Evolutionary conservation across 2,329 filamentous ascomycete species (phyloP), one percentile per base, ranked within the genome.

Genomic region (Microascus cirrosus): DNA sequence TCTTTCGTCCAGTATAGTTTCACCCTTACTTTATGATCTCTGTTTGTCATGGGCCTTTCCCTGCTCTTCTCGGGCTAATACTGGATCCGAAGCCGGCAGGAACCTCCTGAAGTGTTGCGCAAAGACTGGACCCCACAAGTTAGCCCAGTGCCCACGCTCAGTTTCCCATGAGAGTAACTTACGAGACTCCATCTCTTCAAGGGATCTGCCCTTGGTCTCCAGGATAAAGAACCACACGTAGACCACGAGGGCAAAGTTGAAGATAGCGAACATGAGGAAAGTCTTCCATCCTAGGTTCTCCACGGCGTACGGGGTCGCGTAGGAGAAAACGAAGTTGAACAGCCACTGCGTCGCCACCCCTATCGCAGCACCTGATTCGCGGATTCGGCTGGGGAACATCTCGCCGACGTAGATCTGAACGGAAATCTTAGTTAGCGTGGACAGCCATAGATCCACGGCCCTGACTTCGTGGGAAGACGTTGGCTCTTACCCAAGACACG

Each of bases 341-440:
- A 77, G 66, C 77, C 77, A 81, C 62, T 80, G 76, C 0, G 74
- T 75, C 1, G 74, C 69, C 6, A 76, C 77, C 11, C 74, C 76
- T 35, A 77, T 69, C n/a, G 76, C 74, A 34, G 78, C 73, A 10
- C 76, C 77, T 3, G 73, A 68, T 56, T 79, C 77, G 13, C 78
- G 73, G 53, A 81, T 74, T 6, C 77, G 68, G 0, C 71, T 74
- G 0, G 78, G 77, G 62, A 81, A 81, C 59, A 81, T 79, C 60
- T 77, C 70, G 25, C 67, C 66, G 60, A 75, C 71, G 63, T 79
- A 81, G 1, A 78, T 70, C 68, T 70, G 39, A 1, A 20, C 28
- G n/a, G 39, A 48, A n/a, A 10, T 48, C 7, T 48, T 48, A n/a
- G 15, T n/a, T 22, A 48, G 15, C 22, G 15, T 2, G 3, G 13